A percentile compares a stretch with the other conserved stretches of the same genome.
Conservation (phyloP, 192 early-diverging fungal genomes). For the Thamnidium elegans region DNA sequence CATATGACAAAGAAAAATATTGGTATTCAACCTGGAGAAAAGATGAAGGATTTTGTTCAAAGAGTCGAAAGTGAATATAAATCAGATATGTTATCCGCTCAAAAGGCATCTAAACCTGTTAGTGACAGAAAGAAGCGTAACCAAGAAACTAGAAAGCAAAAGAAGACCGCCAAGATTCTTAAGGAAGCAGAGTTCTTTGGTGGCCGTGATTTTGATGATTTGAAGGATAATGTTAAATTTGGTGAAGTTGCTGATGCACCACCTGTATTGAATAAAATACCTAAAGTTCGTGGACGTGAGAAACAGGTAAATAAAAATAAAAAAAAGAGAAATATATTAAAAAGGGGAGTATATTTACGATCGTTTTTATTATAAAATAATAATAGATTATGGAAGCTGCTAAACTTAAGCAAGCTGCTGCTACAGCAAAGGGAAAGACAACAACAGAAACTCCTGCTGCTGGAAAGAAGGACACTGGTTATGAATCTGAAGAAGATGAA, state of each 20-base stretch:
- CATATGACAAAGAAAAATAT: slow-evolving; percentile 10
- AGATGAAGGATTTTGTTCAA: slow-evolving; percentile 41
- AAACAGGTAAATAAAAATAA: no score
- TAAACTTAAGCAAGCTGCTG: no score
- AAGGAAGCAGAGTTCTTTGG: slow-evolving; percentile 30
- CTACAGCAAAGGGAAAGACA: no score
- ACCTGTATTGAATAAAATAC: slow-evolving; percentile 43
- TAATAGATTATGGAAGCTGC: no score
- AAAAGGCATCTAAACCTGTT: slow-evolving; percentile 35
- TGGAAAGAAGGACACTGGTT: slow-evolving; percentile 28
- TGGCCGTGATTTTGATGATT: slow-evolving; percentile 50
- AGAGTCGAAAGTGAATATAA: slow-evolving; percentile 48
- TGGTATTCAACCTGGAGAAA: slow-evolving; percentile 40
- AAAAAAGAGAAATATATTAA: slow-evolving; percentile 2
- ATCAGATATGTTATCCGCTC: slow-evolving; percentile 34
- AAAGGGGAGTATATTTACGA: no score
- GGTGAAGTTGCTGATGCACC: slow-evolving; percentile 58
- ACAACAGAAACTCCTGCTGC: no score
- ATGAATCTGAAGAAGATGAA: slow-evolving; percentile 35
- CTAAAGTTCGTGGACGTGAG: slow-evolving; percentile 45
- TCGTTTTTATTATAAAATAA: no score
- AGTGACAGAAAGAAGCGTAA: slow-evolving; percentile 48
- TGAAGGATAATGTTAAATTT: slow-evolving; percentile 51
- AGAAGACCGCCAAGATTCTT: slow-evolving; percentile 41
- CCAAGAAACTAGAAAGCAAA: slow-evolving; percentile 46